Percentiles rank a stretch among this genome's conserved stretches.
phyloP scores from a whole-genome alignment of 2,329 filamentous ascomycete species.

The Aureobasidium namibiae region DNA sequence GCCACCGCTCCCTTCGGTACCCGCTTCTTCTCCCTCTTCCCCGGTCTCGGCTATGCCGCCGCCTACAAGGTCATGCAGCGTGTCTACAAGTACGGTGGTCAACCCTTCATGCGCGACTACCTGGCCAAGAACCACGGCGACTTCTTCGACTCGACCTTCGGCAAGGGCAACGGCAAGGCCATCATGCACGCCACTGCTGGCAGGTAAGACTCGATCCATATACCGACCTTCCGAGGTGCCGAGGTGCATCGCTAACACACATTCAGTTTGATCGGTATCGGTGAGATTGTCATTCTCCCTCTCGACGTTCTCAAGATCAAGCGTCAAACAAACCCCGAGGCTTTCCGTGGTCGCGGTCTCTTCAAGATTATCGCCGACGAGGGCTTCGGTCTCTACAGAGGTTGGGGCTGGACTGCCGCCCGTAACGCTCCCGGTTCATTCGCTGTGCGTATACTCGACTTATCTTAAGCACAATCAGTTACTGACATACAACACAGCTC shows the following conservation, averaged over 20 bases:
- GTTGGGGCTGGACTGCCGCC: slow-evolving; percentile 95
- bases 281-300: slow-evolving; percentile 89
- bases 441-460: slow-evolving; percentile 55
- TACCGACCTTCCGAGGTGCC: not conserved
- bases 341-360: slow-evolving; percentile 88
- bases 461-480: not conserved
- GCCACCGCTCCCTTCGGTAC: slow-evolving; percentile 59
- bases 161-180: slow-evolving; percentile 94
- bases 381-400: slow-evolving; percentile 90
- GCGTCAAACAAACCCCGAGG: slow-evolving; percentile 97
- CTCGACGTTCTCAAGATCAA: slow-evolving; percentile 99
- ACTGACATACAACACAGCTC: slow-evolving; percentile 46
- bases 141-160: slow-evolving; percentile 81
- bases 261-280: slow-evolving; percentile 80
- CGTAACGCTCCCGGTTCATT: slow-evolving; percentile 96
- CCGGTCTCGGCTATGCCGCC: slow-evolving; percentile 91
- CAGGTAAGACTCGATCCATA: slow-evolving; percentile 46
- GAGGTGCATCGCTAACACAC: not conserved
- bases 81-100: slow-evolving; percentile 97
- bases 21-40: slow-evolving; percentile 95
- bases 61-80: slow-evolving; percentile 96
- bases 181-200: slow-evolving; percentile 96
- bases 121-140: slow-evolving; percentile 70
- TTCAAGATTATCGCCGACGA: slow-evolving; percentile 86
- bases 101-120: slow-evolving; percentile 90